These are phyloP conservation scores for Brettanomyces bruxellensis DNA, from an alignment of 805 yeast genomes.

Conservation along the genomic window DNA sequence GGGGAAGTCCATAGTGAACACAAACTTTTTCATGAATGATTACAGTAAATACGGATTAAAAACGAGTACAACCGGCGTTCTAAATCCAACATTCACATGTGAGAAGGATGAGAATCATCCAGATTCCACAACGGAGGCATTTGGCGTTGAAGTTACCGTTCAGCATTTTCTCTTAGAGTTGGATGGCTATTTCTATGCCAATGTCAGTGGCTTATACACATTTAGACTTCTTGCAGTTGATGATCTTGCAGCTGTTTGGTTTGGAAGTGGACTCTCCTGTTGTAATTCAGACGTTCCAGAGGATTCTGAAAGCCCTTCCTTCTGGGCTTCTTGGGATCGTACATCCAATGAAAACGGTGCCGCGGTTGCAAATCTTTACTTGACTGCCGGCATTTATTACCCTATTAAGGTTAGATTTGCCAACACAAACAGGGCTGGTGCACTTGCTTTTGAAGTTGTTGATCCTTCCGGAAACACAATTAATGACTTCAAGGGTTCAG, in stretches of 20 bases:
- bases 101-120: no score
- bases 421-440: neutral
- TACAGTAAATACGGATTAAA: neutral
- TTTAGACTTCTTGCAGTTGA: conserved; percentile 2
- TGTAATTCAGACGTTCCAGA: conserved; percentile 1
- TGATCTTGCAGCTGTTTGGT: conserved; percentile 5
- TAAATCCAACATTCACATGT: neutral
- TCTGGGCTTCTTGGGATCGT: neutral
- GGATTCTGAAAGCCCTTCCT: neutral
- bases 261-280: conserved; percentile 7
- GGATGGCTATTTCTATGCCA: conserved; percentile 2
- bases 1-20: neutral
- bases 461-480: conserved; percentile 7
- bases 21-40: neutral
- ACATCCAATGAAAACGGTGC: neutral
- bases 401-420: conserved; percentile 7
- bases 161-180: neutral
- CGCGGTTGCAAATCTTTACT: conserved; percentile 2
- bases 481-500: neutral
- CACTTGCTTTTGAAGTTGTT: conserved; percentile 3
- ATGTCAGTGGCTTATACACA: conserved; percentile 3
- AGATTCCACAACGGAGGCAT: neutral
- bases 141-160: neutral
- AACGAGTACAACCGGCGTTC: neutral
- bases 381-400: conserved; percentile 7